Evolutionary conservation across 2,329 filamentous ascomycete species (phyloP).

Genomic region (Ramichloridium luteum): DNA sequence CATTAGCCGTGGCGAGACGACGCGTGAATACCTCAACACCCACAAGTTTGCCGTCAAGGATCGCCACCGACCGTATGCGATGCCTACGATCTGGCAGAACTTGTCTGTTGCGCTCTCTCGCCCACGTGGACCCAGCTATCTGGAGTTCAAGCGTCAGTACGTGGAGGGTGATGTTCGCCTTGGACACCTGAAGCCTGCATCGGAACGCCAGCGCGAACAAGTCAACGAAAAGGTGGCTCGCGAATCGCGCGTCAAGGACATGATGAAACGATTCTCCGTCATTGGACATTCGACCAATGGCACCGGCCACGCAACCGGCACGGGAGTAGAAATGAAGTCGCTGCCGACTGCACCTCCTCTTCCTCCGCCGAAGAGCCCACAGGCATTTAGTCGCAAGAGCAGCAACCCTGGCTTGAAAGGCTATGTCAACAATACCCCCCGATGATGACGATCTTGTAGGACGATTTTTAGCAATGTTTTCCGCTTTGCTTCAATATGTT

Average conservation of each 20-base stretch:
- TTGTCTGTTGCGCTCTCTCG: slow-evolving; percentile 70
- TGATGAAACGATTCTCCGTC: not conserved
- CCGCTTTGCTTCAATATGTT: too few species aligned
- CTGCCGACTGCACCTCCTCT: too few species aligned
- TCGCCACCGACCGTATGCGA: slow-evolving; percentile 76
- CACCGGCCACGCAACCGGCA: too few species aligned
- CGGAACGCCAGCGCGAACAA: not conserved
- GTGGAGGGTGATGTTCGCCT: slow-evolving; percentile 75
- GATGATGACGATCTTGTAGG: too few species aligned
- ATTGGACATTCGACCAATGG: too few species aligned
- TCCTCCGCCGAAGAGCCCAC: too few species aligned
- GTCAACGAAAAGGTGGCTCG: not conserved
- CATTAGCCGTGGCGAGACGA: slow-evolving; percentile 84
- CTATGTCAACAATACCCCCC: too few species aligned
- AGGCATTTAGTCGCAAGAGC: too few species aligned
- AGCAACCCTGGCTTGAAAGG: too few species aligned
- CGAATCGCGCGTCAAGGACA: not conserved
- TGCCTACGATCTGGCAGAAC: slow-evolving; percentile 63
- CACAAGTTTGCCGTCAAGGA: slow-evolving; percentile 92
- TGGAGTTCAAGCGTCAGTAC: slow-evolving; percentile 70
- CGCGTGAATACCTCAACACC: slow-evolving; percentile 87
- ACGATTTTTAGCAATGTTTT: too few species aligned
- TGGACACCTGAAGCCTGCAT: slow-evolving; percentile 34
- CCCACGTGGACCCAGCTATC: slow-evolving; percentile 76
- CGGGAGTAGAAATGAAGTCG: too few species aligned